Percentiles rank a stretch among this genome's conserved stretches.
Evolutionary conservation across 331 rosid genomes (phyloP).

Genomic region (Acacia pycnantha): DNA sequence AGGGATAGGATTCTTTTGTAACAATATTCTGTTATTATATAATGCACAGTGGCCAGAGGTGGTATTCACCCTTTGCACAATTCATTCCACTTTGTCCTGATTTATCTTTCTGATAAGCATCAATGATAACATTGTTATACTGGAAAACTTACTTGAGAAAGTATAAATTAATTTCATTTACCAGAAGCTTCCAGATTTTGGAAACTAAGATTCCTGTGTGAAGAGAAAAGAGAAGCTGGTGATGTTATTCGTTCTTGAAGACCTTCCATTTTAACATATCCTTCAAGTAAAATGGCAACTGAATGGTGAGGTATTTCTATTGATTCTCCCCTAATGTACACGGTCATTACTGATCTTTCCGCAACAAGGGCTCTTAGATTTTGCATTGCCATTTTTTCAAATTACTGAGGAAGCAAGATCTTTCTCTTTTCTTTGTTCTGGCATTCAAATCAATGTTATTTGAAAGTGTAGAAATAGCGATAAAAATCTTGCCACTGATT

Average conservation of each 20-base stretch:
- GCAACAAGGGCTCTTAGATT: slow-evolving; percentile 76
- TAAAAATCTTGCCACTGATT: not conserved
- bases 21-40: too few species aligned
- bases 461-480: not conserved
- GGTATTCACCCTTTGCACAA: too few species aligned
- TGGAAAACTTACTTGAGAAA: slow-evolving; percentile 9
- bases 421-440: slow-evolving; percentile 2
- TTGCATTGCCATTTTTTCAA: slow-evolving; percentile 79
- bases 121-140: not conserved
- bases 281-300: slow-evolving; percentile 78
- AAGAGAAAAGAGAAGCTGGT: slow-evolving; percentile 73
- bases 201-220: slow-evolving; percentile 55
- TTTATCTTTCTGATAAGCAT: too few species aligned
- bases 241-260: slow-evolving; percentile 58
- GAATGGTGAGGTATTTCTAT: slow-evolving; percentile 77
- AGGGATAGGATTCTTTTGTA: too few species aligned
- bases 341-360: slow-evolving; percentile 59
- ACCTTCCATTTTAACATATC: slow-evolving; percentile 60
- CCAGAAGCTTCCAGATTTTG: slow-evolving; percentile 59
- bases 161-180: slow-evolving; percentile 20
- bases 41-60: too few species aligned
- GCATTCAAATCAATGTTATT: not conserved
- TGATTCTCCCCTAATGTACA: slow-evolving; percentile 59
- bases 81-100: too few species aligned
- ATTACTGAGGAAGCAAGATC: slow-evolving; percentile 76